A percentile compares a stretch with the other conserved stretches of the same genome.
phyloP scores from a whole-genome alignment of 495 filamentous ascomycete genomes.

The Annulohypoxylon maeteangense region DNA sequence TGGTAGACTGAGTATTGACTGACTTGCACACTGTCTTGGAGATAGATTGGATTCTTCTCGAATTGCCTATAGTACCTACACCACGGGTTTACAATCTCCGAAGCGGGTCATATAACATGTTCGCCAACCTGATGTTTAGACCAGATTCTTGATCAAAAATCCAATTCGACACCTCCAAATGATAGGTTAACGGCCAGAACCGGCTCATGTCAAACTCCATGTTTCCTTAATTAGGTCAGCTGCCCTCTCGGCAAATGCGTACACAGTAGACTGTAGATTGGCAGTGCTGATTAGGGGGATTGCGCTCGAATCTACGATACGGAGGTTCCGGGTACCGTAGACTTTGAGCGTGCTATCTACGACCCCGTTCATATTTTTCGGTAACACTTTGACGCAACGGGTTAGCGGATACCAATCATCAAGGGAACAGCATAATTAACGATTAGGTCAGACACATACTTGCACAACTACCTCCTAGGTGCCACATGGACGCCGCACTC shows the following conservation, averaged over 20 bases:
- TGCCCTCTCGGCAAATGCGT: slow-evolving; percentile 13
- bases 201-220: background rate
- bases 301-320: slow-evolving; percentile 50
- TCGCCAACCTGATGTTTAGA: too few relatives aligned
- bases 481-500: slow-evolving; percentile 31
- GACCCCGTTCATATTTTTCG: slow-evolving; percentile 32
- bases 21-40: too few relatives aligned
- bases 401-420: background rate
- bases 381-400: slow-evolving; percentile 21
- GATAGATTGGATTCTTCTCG: too few relatives aligned
- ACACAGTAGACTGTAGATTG: background rate
- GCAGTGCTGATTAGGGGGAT: background rate
- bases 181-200: too few relatives aligned
- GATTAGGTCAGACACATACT: background rate
- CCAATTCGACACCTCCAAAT: too few relatives aligned
- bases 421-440: background rate
- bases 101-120: too few relatives aligned
- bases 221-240: background rate
- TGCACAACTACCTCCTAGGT: slow-evolving; percentile 38
- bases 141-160: too few relatives aligned
- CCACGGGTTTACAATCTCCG: too few relatives aligned
- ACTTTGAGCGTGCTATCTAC: slow-evolving; percentile 32
- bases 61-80: too few relatives aligned
- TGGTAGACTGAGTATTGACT: too few relatives aligned
- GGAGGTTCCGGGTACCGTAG: slow-evolving; percentile 42